phyloP scores from a whole-genome alignment of 768 basidiomycete genomes.

The Mycena rebaudengoi region DNA sequence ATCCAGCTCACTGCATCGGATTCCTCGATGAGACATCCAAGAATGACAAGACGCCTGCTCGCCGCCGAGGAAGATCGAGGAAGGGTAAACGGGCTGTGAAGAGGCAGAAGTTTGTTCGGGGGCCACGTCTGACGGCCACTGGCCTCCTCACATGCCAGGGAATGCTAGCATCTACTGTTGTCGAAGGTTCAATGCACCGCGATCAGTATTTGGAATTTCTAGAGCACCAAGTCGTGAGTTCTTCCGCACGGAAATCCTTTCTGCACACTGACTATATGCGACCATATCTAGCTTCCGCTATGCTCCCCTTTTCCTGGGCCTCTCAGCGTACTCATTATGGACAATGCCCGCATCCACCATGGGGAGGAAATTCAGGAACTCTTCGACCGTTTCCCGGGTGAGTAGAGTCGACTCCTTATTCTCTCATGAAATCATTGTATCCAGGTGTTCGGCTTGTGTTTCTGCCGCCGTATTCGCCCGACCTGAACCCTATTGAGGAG shows the following conservation, averaged over 20 bases:
- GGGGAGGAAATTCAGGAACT: background rate
- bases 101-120: background rate
- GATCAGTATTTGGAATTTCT: slow-evolving; percentile 5
- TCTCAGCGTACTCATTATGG: background rate
- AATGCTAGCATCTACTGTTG: background rate
- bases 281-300: background rate
- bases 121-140: background rate
- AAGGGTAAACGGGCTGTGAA: background rate
- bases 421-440: background rate
- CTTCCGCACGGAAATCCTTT: too few species aligned
- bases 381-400: background rate
- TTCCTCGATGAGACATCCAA: slow-evolving; percentile 47
- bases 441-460: slow-evolving; percentile 37
- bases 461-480: slow-evolving; percentile 49
- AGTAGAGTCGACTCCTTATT: background rate
- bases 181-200: slow-evolving; percentile 11
- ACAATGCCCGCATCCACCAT: too few species aligned
- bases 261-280: background rate
- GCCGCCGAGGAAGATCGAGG: background rate
- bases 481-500: slow-evolving; percentile 50
- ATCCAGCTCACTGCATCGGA: slow-evolving; percentile 40
- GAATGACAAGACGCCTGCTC: slow-evolving; percentile 35
- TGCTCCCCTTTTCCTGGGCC: background rate
- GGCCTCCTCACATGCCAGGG: background rate
- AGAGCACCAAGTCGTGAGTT: background rate